These are phyloP conservation scores for Pleurotus platypus DNA, from an alignment of 768 basidiomycete genomes.

Conservation along the genomic window DNA sequence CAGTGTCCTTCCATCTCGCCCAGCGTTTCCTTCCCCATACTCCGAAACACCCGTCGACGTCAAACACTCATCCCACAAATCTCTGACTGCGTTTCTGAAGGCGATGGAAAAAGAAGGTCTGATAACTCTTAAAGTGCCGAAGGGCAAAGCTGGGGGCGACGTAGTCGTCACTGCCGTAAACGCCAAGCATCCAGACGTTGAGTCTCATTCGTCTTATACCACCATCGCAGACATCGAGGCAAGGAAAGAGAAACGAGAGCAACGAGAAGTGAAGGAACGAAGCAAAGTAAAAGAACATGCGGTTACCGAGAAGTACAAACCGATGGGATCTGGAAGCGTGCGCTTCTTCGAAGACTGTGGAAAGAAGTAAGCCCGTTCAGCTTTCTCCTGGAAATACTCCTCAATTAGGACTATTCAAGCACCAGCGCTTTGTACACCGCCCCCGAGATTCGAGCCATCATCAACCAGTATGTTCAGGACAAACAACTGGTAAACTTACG, in stretches of 20 bases:
- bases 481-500: constrained; percentile 61
- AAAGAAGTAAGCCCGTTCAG: constrained; percentile 46
- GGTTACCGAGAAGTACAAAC: constrained; percentile 75
- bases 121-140: constrained; percentile 65
- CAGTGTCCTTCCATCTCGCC: constrained; percentile 77
- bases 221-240: constrained; percentile 68
- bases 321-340: constrained; percentile 33
- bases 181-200: constrained; percentile 52
- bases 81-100: constrained; percentile 79
- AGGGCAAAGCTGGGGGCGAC: constrained; percentile 32
- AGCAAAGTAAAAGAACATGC: constrained; percentile 46
- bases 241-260: constrained; percentile 58
- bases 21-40: constrained; percentile 51
- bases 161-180: constrained; percentile 54
- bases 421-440: constrained; percentile 49
- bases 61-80: constrained; percentile 78
- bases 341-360: constrained; percentile 62
- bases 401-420: constrained; percentile 28
- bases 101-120: constrained; percentile 69
- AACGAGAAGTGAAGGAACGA: constrained; percentile 47
- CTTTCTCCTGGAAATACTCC: neutral
- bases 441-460: constrained; percentile 48
- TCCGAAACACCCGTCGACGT: constrained; percentile 54
- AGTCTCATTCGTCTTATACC: constrained; percentile 43
- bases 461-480: constrained; percentile 61